Conservation (phyloP, 2,329 filamentous ascomycete genomes). For the Nectriaceae sp. region DNA sequence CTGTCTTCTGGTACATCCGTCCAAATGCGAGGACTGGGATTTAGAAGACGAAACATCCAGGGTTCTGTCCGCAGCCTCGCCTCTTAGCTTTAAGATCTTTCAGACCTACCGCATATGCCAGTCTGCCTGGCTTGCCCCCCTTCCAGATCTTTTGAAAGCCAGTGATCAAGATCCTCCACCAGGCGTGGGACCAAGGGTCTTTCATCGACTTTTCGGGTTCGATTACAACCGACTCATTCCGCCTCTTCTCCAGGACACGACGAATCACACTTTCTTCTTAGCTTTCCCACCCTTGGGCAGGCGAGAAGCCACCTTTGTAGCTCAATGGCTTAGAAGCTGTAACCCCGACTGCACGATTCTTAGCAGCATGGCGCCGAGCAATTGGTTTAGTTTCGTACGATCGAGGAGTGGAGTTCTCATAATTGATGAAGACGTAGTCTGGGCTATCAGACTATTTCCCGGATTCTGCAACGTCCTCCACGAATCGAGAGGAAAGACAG, state of each 20-base stretch:
- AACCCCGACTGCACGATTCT: constrained; percentile 45
- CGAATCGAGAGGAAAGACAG: constrained; percentile 24
- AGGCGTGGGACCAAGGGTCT: constrained; percentile 20
- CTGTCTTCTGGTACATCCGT: constrained; percentile 43
- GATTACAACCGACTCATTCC: constrained; percentile 35
- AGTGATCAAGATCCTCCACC: constrained; percentile 13
- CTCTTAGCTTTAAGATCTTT: constrained; percentile 43
- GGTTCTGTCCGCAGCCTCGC: background rate
- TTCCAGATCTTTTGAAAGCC: constrained; percentile 8
- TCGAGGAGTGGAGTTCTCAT: constrained; percentile 38
- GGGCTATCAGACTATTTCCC: constrained; percentile 42
- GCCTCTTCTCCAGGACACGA: constrained; percentile 9
- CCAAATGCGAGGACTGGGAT: constrained; percentile 38
- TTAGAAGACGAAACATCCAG: constrained; percentile 10
- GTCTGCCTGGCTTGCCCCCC: constrained; percentile 27
- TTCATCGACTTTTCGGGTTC: constrained; percentile 33
- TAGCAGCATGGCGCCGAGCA: constrained; percentile 41
- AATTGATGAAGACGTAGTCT: constrained; percentile 46
- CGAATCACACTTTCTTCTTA: constrained; percentile 45
- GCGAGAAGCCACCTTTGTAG: constrained; percentile 40
- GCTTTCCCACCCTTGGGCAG: constrained; percentile 46
- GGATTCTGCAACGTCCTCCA: constrained; percentile 36
- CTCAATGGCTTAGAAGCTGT: constrained; percentile 45
- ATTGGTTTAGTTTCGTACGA: constrained; percentile 49
- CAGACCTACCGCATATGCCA: constrained; percentile 24